Evolutionary conservation across 352 stramenopile genomes (phyloP).

Genomic region (Pythium coloratum): DNA sequence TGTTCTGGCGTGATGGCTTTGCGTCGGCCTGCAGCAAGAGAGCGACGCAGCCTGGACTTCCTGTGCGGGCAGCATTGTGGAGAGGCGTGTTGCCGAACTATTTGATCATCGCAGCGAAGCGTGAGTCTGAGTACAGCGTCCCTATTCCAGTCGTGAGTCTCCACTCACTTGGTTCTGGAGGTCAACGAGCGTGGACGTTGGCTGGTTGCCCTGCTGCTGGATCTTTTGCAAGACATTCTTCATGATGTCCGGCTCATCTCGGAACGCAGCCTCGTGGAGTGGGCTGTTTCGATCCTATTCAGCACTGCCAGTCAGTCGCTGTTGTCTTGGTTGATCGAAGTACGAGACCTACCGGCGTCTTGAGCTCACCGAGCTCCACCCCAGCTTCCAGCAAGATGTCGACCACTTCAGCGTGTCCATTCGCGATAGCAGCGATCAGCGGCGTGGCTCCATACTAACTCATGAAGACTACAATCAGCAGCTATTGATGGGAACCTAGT

Average conservation of each 20-base stretch:
- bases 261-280: conserved; percentile 67
- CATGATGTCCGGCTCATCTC: conserved; percentile 52
- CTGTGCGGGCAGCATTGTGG: conserved; percentile 68
- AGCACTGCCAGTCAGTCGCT: not conserved
- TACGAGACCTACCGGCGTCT: conserved; percentile 52
- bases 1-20: conserved; percentile 46
- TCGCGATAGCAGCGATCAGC: conserved; percentile 66
- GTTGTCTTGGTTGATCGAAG: not conserved
- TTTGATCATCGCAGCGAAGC: not conserved
- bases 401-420: conserved; percentile 55
- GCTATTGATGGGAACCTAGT: not conserved
- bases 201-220: conserved; percentile 42
- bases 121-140: not conserved
- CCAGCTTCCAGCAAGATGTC: conserved; percentile 56
- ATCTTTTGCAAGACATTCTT: conserved; percentile 52
- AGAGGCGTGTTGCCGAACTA: conserved; percentile 82
- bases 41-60: conserved; percentile 44
- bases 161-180: conserved; percentile 53
- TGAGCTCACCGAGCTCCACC: conserved; percentile 60
- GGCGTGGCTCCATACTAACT: conserved; percentile 69
- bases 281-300: conserved; percentile 74
- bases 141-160: not conserved
- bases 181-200: conserved; percentile 42
- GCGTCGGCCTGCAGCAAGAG: conserved; percentile 55
- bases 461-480: not conserved